These are phyloP conservation scores for Plasmodium malariae DNA, from an alignment of 169 alveolate species.

Conservation along the genomic window DNA sequence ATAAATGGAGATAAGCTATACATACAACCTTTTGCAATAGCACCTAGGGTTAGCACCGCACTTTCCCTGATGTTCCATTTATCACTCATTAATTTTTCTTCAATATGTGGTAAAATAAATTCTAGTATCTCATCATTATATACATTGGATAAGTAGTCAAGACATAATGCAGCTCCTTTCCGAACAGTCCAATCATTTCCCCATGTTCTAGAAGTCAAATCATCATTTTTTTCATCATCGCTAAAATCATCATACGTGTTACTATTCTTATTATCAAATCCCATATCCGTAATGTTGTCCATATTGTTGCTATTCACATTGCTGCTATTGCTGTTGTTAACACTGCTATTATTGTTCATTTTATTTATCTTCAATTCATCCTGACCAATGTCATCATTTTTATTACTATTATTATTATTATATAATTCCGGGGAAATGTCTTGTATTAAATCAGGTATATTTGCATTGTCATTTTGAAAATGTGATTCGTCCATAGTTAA, in stretches of 20 bases:
- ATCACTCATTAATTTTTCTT: constrained; percentile 85
- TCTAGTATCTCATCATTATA: constrained; percentile 85
- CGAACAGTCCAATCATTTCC: constrained; percentile 93
- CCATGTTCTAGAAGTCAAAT: constrained; percentile 89
- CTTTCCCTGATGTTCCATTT: constrained; percentile 92
- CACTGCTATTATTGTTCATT: constrained; percentile 17
- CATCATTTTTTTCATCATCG: constrained; percentile 80
- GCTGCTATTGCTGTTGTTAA: constrained; percentile 9
- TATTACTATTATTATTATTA: constrained; percentile 81
- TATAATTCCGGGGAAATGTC: constrained; percentile 88
- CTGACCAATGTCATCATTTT: constrained; percentile 29
- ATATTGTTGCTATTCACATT: not conserved
- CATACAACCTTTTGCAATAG: constrained; percentile 92
- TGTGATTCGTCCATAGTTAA: constrained; percentile 92
- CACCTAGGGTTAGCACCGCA: constrained; percentile 93
- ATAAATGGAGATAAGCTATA: constrained; percentile 87
- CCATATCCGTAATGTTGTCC: too few species aligned
- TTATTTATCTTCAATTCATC: constrained; percentile 46
- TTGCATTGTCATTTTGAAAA: constrained; percentile 90
- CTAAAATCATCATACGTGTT: constrained; percentile 10
- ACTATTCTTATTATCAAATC: too few species aligned
- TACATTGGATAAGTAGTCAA: constrained; percentile 85
- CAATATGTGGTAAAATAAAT: constrained; percentile 86
- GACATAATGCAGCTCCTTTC: constrained; percentile 90
- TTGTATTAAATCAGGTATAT: constrained; percentile 87